Conservation (phyloP, 169 alveolate genomes). For the Plasmodium vivax region DNA sequence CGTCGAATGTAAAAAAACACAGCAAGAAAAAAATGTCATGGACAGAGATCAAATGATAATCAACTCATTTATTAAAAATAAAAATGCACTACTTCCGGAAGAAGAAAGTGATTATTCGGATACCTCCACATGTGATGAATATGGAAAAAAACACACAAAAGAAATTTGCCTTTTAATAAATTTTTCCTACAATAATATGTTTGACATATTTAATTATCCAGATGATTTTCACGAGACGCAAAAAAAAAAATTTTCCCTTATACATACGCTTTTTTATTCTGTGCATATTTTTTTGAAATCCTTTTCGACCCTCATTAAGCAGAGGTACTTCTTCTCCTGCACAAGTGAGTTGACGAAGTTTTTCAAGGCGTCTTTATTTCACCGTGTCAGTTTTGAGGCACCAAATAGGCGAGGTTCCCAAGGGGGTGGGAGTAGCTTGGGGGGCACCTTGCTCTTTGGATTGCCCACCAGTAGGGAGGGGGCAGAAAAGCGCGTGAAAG, state of each 20-base stretch:
- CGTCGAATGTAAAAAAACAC: slow-evolving; percentile 12
- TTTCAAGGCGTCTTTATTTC: slow-evolving; percentile 30
- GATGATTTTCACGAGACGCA: slow-evolving; percentile 14
- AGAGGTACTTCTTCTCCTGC: slow-evolving; percentile 36
- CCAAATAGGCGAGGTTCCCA: background rate
- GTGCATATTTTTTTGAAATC: slow-evolving; percentile 40
- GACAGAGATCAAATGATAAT: slow-evolving; percentile 46
- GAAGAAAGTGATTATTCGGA: slow-evolving; percentile 9
- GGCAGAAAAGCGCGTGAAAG: background rate
- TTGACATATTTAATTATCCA: slow-evolving; percentile 72
- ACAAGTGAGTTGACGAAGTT: slow-evolving; percentile 21
- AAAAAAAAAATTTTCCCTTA: slow-evolving; percentile 24
- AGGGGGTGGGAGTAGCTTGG: background rate
- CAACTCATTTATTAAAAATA: slow-evolving; percentile 46
- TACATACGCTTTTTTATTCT: slow-evolving; percentile 51
- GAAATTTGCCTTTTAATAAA: slow-evolving; percentile 65
- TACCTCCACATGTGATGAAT: slow-evolving; percentile 24
- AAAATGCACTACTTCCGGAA: slow-evolving; percentile 21
- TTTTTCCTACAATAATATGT: slow-evolving; percentile 72
- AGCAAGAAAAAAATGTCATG: slow-evolving; percentile 9
- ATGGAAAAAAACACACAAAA: slow-evolving; percentile 49
- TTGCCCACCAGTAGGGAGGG: background rate
- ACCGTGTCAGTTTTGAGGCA: background rate
- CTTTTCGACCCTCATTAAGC: slow-evolving; percentile 56
- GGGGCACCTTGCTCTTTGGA: background rate